Evolutionary conservation across 257 asterid genomes (phyloP), one percentile per base, ranked within the genome.

Genomic region (Solanum medicagineum): DNA sequence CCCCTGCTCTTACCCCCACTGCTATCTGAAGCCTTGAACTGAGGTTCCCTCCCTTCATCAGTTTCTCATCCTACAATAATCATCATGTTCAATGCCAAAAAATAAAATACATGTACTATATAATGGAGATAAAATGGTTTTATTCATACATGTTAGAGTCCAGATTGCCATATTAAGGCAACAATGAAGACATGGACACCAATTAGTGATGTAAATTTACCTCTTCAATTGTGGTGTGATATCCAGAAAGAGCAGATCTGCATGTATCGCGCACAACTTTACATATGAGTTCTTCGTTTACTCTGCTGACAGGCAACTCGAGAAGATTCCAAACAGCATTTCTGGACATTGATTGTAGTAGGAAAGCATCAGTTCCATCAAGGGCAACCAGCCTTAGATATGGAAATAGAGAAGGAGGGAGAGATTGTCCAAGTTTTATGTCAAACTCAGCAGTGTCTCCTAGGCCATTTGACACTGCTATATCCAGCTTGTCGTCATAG

Each of bases 251-350:
- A 19, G 98, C 98, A 86, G 95, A 90, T 84, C 89, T 84, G 89
- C 99, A 95, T 10, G 98, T 94, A 29, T 81, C 85, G 10, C 95
- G 91, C 44, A 96, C 88, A 5, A 93, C 94, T 87, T 87, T 91
- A 88, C 99, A 96, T 62, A 96, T 92, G 85, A 92, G 96, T 90
- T 90, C 97, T 91, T 96, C 99, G 51, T 97, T 97, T 71, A 94
- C 89, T 81, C 92, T 96, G 90, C 98, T 95, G 36, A 97, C 83
- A 2, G 99, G 99, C 81, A 87, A 77, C 85, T 93, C 93, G 47
- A 94, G 98, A 87, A 90, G 93, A n/a, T 91, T 94, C 98, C 98
- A 95, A 57, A 93, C 49, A 13, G 88, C 47, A 90, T 93, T 93
- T 86, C 97, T 91, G 89, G 95, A 95, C 65, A 93, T 88, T 10